Percentiles rank a stretch among this genome's conserved stretches.
phyloP scores from a whole-genome alignment of 1,284 basidiomycete species.

The Earliella scabrosa region DNA sequence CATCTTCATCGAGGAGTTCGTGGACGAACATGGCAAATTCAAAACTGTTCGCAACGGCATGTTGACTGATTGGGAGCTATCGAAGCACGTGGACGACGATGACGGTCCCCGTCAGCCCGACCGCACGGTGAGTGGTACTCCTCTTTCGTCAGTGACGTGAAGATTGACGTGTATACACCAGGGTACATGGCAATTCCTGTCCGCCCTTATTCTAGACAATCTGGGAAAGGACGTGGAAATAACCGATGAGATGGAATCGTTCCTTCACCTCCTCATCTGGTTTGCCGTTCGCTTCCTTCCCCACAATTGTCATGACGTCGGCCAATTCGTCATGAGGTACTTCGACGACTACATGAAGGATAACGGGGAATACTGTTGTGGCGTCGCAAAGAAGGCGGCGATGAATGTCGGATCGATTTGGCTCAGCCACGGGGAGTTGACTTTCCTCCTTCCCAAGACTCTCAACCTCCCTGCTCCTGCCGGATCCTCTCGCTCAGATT shows the following conservation, averaged over 20 bases:
- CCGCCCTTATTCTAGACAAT: neutral
- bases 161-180: neutral
- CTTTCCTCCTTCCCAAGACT: no score
- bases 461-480: no score
- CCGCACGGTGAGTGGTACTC: constrained; percentile 2
- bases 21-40: no score
- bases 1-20: neutral
- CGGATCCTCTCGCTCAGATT: neutral
- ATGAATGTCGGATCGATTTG: neutral
- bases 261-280: constrained; percentile 15
- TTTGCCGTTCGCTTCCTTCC: constrained; percentile 10
- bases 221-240: neutral
- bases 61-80: constrained; percentile 16
- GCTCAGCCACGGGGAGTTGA: no score
- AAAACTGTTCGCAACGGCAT: neutral
- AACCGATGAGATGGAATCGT: constrained; percentile 16
- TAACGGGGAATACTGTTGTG: neutral
- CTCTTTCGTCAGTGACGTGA: neutral
- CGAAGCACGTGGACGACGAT: neutral
- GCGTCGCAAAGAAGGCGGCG: neutral
- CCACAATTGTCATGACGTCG: constrained; percentile 9
- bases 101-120: neutral
- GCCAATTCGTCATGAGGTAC: constrained; percentile 5
- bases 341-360: constrained; percentile 6
- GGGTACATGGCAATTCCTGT: constrained; percentile 21